These are phyloP conservation scores for Alternaria ethzedia DNA, from an alignment of 2,329 filamentous ascomycete genomes.

Conservation along the genomic window DNA sequence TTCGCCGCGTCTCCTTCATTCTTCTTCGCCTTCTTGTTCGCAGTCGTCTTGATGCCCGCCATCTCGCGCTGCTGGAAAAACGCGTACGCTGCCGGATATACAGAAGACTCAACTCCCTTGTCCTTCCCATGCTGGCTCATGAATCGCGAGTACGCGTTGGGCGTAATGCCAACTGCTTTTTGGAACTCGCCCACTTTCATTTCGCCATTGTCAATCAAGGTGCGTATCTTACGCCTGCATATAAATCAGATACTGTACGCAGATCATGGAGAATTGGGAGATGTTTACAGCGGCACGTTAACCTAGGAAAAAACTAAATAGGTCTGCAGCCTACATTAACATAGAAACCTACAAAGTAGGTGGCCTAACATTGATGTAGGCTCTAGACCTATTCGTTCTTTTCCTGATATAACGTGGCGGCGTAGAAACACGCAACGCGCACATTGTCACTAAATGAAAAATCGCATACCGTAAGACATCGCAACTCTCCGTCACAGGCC, in stretches of 20 bases:
- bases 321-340: too few relatives aligned
- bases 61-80: slow-evolving; percentile 61
- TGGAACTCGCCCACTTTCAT: slow-evolving; percentile 56
- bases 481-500: slow-evolving; percentile 25
- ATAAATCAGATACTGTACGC: background rate
- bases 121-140: slow-evolving; percentile 56
- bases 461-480: slow-evolving; percentile 24
- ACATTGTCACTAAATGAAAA: background rate
- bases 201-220: slow-evolving; percentile 52
- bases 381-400: too few relatives aligned
- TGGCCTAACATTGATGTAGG: too few relatives aligned
- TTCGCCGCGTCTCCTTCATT: slow-evolving; percentile 22
- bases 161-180: slow-evolving; percentile 45
- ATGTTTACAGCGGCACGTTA: background rate
- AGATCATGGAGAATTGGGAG: background rate
- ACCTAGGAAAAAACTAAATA: too few relatives aligned
- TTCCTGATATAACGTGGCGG: too few relatives aligned
- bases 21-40: slow-evolving; percentile 9
- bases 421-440: background rate
- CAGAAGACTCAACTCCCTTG: slow-evolving; percentile 38
- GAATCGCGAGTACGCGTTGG: slow-evolving; percentile 53
- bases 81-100: slow-evolving; percentile 35
- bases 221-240: slow-evolving; percentile 47
- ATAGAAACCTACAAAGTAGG: too few relatives aligned
- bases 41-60: slow-evolving; percentile 50